Evolutionary conservation across 2,329 filamentous ascomycete genomes (phyloP).

Genomic region (Botrytis porri): DNA sequence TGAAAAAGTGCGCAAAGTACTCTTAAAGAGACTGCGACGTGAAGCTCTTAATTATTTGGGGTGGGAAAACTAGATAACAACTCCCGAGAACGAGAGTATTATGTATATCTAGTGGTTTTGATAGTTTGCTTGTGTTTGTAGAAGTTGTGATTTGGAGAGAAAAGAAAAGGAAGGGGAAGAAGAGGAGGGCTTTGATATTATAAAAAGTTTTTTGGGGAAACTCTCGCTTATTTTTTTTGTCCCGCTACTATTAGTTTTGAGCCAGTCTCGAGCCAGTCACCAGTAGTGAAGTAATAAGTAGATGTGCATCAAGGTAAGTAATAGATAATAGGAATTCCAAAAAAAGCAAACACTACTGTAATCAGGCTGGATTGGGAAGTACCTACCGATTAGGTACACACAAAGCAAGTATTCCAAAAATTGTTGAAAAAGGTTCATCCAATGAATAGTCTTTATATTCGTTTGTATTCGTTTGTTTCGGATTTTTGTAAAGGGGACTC

Average conservation of each 20-base stretch:
- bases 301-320: neutral
- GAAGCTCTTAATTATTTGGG: conserved; percentile 26
- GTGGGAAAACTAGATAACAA: conserved; percentile 48
- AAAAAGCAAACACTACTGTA: neutral
- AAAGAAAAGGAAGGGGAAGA: neutral
- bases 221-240: conserved; percentile 6
- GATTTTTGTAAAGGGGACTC: neutral
- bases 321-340: neutral
- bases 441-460: neutral
- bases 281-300: neutral
- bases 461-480: neutral
- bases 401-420: neutral
- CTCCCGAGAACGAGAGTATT: conserved; percentile 45
- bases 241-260: conserved; percentile 3
- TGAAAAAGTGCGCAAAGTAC: conserved; percentile 36
- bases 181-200: conserved; percentile 2
- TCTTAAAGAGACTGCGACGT: conserved; percentile 37
- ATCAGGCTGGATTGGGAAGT: neutral
- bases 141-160: conserved; percentile 7
- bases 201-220: conserved; percentile 17
- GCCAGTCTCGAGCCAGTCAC: neutral
- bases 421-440: neutral
- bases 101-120: conserved; percentile 34
- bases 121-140: conserved; percentile 21
- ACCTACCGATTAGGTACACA: neutral